Evolutionary conservation across 2,329 filamentous ascomycete species (phyloP), one percentile per base, ranked within the genome.

Genomic region (Metarhizium guizhouense): DNA sequence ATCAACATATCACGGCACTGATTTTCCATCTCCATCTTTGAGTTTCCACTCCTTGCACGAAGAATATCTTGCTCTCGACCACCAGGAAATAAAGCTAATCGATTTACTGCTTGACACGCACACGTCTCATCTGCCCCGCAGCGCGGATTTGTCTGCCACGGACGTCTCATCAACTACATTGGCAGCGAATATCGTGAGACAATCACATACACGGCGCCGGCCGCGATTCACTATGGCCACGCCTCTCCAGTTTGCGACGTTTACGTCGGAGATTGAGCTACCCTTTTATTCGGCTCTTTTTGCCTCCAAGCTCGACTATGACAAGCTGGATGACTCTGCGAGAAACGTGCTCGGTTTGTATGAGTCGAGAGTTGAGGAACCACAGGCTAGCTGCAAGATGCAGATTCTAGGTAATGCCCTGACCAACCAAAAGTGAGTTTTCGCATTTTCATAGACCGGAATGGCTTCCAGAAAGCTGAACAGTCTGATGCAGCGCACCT

Each of bases 261-360:
- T 96, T 77, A 83, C 86, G 45, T 96, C 93, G 51, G 90, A 96
- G 73, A 91, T 97, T 67, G 94, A 99, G 69, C 80, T 97, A 47
- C 90, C 91, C 48, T 99, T 99, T 73, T 99, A 96, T 70, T 87
- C 89, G 49, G 86, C 90, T 5, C 82, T 99, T n/a, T 94, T 95
- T 57, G 84, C 87, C 6, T 88, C 87, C 62, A 99, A 99, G 74
- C 90, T 99, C 68, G 91, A 97, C 70, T 87, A 95, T 80, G 94
- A 96, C 75, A 96, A 92, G 74, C 88, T 99, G 53, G 89, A 96
- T 74, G 93, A 95, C 71, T 95, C 92, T 10, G 88, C 91, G 29
- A 88, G 93, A 48, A 86, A 87, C 58, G 81, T 97, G 3, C 79
- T 95, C 34, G 94, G 94, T 4, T 74, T 96, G 47, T 99, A 99